These are phyloP conservation scores for Rhinocladiella mackenziei DNA, from an alignment of 2,329 filamentous ascomycete genomes.

Conservation along the genomic window DNA sequence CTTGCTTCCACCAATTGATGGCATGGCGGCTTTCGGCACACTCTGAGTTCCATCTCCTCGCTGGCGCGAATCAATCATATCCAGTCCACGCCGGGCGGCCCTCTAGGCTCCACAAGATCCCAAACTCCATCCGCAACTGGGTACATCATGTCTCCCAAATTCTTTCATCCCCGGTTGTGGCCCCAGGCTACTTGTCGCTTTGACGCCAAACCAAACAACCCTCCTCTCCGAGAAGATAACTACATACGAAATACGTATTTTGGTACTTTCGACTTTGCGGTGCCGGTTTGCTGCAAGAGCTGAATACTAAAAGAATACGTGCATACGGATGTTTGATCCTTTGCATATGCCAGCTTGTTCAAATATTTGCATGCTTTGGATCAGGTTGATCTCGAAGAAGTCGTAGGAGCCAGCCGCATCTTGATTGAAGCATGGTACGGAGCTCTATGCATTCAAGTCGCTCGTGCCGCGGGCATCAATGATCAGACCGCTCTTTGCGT, in stretches of 20 bases:
- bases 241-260: too few relatives aligned
- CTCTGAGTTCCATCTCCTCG: not conserved
- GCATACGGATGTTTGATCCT: not conserved
- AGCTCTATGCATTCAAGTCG: too few relatives aligned
- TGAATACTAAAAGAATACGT: not conserved
- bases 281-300: too few relatives aligned
- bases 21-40: not conserved
- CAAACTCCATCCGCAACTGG: slow-evolving; percentile 1
- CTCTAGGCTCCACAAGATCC: not conserved
- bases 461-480: too few relatives aligned
- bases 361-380: too few relatives aligned
- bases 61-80: slow-evolving; percentile 1
- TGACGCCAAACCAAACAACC: not conserved
- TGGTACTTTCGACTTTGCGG: not conserved
- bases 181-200: not conserved
- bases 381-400: too few relatives aligned
- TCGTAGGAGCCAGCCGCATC: too few relatives aligned
- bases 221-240: too few relatives aligned
- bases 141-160: not conserved
- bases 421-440: too few relatives aligned
- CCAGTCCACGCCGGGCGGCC: not conserved
- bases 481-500: too few relatives aligned
- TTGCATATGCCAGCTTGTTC: too few relatives aligned
- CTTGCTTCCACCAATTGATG: not conserved
- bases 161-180: not conserved